A percentile compares a stretch with the other conserved stretches of the same genome.
These are phyloP conservation scores for Tremellales sp. DNA, from an alignment of 1,284 basidiomycete genomes.

Conservation along the genomic window DNA sequence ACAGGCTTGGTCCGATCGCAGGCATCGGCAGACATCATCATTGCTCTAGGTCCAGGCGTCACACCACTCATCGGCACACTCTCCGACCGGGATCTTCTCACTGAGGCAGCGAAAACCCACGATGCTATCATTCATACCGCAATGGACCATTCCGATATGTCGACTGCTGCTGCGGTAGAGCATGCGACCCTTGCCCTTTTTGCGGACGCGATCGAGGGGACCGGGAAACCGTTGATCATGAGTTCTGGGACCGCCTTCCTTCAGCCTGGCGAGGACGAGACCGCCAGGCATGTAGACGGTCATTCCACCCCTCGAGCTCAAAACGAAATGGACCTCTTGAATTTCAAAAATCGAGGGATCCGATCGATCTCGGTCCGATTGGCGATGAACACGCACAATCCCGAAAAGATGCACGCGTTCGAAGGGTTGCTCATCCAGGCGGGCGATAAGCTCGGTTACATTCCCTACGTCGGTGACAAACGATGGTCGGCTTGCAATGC, in stretches of 20 bases:
- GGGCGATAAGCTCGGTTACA: conserved; percentile 7
- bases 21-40: conserved; percentile 12
- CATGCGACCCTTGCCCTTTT: conserved; percentile 10
- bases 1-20: conserved; percentile 18
- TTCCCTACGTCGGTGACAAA: conserved; percentile 12
- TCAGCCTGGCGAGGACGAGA: not conserved
- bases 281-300: too few relatives aligned
- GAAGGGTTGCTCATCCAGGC: conserved; percentile 2
- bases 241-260: conserved; percentile 4
- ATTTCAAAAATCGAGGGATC: conserved; percentile 5
- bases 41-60: conserved; percentile 5
- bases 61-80: conserved; percentile 9
- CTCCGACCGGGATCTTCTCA: conserved; percentile 13
- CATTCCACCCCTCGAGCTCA: not conserved
- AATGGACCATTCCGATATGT: conserved; percentile 6
- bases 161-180: not conserved
- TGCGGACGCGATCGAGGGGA: conserved; percentile 12
- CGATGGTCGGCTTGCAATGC: conserved; percentile 15
- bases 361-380: conserved; percentile 12
- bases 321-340: not conserved
- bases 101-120: conserved; percentile 6
- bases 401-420: conserved; percentile 10
- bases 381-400: conserved; percentile 12
- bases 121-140: conserved; percentile 24
- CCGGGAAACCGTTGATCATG: conserved; percentile 15